Percentiles rank a stretch among this genome's conserved stretches.
phyloP scores from a whole-genome alignment of 2,329 filamentous ascomycete genomes.

The Teratosphaeriaceae sp. region DNA sequence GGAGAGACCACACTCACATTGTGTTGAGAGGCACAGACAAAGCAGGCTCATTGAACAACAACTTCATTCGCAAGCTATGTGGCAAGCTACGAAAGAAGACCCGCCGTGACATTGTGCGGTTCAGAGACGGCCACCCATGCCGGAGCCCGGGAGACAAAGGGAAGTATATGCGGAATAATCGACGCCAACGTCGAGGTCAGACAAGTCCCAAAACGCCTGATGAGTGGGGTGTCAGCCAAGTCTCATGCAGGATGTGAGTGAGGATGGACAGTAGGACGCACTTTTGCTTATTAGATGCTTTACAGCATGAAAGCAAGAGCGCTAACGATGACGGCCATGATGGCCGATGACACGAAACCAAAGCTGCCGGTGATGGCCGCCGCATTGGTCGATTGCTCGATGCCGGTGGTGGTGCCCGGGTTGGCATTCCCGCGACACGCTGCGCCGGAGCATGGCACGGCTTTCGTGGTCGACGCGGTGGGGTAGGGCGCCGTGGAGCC shows the following conservation, averaged over 20 bases:
- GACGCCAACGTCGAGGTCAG: not conserved
- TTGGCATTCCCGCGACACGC: conserved; percentile 19
- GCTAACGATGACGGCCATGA: conserved; percentile 6
- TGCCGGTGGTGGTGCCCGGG: conserved; percentile 10
- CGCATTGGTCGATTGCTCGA: conserved; percentile 9
- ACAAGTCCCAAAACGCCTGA: not conserved
- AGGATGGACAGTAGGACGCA: not conserved
- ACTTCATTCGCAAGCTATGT: conserved; percentile 7
- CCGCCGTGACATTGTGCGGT: conserved; percentile 1
- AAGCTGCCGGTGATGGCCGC: conserved; percentile 5
- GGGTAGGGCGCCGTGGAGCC: conserved; percentile 4
- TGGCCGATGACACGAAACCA: conserved; percentile 2
- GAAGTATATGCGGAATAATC: not conserved
- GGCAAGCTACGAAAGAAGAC: conserved; percentile 5
- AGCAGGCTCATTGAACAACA: not conserved
- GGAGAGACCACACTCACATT: too few species aligned
- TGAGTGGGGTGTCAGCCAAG: not conserved
- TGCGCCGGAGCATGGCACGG: conserved; percentile 19
- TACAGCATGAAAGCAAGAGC: conserved; percentile 11
- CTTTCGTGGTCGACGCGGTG: not conserved
- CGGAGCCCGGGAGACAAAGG: conserved; percentile 1
- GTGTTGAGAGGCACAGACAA: too few species aligned
- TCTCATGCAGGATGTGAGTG: not conserved
- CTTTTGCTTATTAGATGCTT: conserved; percentile 1
- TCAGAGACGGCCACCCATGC: not conserved